Evolutionary conservation across 169 alveolate species (phyloP).

Genomic region (Prorocentrum cordatum): DNA sequence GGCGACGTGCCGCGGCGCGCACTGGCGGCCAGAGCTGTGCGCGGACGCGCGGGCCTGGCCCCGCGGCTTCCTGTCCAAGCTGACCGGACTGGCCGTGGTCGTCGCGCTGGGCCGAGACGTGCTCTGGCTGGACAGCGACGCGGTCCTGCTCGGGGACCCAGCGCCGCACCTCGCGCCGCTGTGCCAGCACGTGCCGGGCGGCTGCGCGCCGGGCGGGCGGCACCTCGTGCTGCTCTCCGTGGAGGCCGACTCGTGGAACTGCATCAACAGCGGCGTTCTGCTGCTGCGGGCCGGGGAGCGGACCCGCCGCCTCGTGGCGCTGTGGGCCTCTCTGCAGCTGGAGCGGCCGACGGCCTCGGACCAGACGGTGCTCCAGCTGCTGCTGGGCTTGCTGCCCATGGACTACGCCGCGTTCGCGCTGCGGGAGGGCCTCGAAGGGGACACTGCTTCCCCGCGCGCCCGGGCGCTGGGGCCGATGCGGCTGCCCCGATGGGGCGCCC

Average conservation of each 20-base stretch:
- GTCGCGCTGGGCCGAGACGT: background rate
- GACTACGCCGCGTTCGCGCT: background rate
- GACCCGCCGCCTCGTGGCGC: background rate
- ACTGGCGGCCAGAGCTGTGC: background rate
- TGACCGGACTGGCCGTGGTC: background rate
- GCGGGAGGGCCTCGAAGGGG: background rate
- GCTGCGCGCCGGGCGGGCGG: background rate
- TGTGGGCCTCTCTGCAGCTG: background rate
- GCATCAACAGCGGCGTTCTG: background rate
- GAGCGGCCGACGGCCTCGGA: background rate
- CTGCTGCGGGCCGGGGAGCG: background rate
- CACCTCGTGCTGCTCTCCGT: background rate
- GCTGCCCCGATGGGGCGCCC: background rate
- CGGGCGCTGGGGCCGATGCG: background rate
- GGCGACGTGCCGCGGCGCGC: background rate
- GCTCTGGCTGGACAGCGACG: background rate
- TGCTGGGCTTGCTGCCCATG: background rate
- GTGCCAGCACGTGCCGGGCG: background rate
- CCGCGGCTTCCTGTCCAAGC: background rate
- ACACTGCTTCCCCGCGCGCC: background rate
- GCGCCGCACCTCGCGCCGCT: background rate
- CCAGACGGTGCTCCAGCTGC: background rate
- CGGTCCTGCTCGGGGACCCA: background rate
- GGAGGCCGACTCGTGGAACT: background rate
- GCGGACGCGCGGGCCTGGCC: background rate